Percentiles rank a stretch among this genome's conserved stretches.
Conservation (phyloP, 495 filamentous ascomycete genomes). For the Annulohypoxylon stygium region DNA sequence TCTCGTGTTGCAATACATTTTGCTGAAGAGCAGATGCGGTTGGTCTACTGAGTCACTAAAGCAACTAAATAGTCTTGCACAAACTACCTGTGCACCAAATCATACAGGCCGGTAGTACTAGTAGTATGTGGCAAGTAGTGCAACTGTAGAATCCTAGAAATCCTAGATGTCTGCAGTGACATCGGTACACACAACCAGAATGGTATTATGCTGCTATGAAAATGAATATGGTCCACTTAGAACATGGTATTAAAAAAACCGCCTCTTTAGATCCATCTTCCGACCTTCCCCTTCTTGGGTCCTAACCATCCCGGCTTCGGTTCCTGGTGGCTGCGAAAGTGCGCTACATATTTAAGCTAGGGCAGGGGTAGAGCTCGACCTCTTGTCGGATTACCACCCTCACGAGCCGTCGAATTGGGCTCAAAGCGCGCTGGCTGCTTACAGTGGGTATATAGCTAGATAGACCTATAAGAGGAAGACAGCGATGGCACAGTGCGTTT, state of each 20-base stretch:
- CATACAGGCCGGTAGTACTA: background rate
- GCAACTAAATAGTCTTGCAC: background rate
- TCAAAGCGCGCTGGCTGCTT: conserved; percentile 32
- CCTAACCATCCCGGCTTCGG: conserved; percentile 34
- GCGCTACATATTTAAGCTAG: conserved; percentile 27
- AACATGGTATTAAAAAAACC: conserved; percentile 7
- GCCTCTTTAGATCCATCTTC: conserved; percentile 33
- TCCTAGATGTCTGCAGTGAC: too few species aligned
- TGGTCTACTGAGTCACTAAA: background rate
- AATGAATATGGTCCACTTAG: conserved; percentile 1
- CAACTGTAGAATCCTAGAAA: background rate
- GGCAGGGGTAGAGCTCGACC: conserved; percentile 33
- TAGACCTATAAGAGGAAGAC: background rate
- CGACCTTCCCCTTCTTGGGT: conserved; percentile 37
- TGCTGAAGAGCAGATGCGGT: conserved; percentile 16
- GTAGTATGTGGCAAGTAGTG: background rate
- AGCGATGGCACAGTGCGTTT: conserved; percentile 31
- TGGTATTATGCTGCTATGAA: conserved; percentile 23
- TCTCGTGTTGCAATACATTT: conserved; percentile 23
- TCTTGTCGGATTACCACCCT: conserved; percentile 43
- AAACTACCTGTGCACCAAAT: background rate
- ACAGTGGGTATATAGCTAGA: conserved; percentile 21
- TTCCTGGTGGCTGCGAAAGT: conserved; percentile 38
- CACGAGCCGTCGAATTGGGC: conserved; percentile 45
- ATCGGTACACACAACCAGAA: background rate